Conservation (phyloP, 2,329 filamentous ascomycete genomes). For the Hysterium pulicare region DNA sequence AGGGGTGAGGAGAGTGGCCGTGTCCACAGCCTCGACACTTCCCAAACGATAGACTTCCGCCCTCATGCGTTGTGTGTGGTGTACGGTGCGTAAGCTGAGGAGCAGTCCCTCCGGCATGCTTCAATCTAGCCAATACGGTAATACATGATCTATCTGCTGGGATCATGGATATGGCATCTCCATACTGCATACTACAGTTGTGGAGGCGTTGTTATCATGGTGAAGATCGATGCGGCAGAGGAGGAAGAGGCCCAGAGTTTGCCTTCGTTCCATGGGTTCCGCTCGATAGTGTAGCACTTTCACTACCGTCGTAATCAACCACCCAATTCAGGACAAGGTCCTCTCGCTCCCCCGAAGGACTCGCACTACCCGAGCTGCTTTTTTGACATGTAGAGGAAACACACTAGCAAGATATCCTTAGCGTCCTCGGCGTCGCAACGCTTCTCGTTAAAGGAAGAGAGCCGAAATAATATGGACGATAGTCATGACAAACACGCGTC, state of each 20-base stretch:
- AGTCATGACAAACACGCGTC: constrained; percentile 26
- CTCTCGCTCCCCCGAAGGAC: constrained; percentile 8
- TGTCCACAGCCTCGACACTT: constrained; percentile 15
- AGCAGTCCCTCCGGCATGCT: background rate
- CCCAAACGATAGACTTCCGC: constrained; percentile 15
- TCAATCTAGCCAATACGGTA: constrained; percentile 7
- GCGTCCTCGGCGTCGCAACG: constrained; percentile 15
- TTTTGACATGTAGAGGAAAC: constrained; percentile 16
- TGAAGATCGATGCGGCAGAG: background rate
- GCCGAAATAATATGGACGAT: constrained; percentile 21
- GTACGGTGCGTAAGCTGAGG: constrained; percentile 13
- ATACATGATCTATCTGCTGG: constrained; percentile 9
- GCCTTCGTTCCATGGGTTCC: background rate
- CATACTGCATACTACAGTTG: background rate
- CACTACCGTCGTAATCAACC: background rate
- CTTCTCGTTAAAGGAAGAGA: constrained; percentile 17
- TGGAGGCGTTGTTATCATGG: background rate
- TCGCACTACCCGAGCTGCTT: constrained; percentile 7
- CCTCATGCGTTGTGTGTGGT: constrained; percentile 6
- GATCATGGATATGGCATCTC: constrained; percentile 4
- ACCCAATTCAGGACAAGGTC: constrained; percentile 11
- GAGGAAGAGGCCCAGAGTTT: too few species aligned
- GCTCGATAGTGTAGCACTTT: background rate
- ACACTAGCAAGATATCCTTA: constrained; percentile 19
- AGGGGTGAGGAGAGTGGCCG: constrained; percentile 13